These are phyloP conservation scores for Gloeopeniophorella convolvens DNA, from an alignment of 768 basidiomycete species.

Conservation along the genomic window DNA sequence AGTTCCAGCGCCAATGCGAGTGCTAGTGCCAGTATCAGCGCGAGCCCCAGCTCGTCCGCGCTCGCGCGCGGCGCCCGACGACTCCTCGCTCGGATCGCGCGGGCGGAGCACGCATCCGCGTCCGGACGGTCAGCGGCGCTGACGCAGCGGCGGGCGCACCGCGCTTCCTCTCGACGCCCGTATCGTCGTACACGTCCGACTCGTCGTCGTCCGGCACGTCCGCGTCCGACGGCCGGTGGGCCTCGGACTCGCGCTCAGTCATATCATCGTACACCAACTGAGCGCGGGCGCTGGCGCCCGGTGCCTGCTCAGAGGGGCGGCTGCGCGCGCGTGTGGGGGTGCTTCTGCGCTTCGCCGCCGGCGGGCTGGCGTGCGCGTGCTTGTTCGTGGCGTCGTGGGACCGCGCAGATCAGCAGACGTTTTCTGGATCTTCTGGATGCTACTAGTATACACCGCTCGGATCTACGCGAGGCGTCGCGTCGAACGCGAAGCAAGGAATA, in stretches of 20 bases:
- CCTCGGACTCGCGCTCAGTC: no score
- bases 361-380: conserved; percentile 5
- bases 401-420: conserved; percentile 8
- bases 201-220: conserved; percentile 7
- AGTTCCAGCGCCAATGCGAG: no score
- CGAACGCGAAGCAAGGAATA: background rate
- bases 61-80: no score
- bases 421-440: no score
- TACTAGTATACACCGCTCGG: conserved; percentile 9
- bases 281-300: background rate
- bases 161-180: conserved; percentile 2
- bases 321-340: background rate
- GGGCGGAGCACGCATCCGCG: no score
- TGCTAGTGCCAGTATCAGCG: no score
- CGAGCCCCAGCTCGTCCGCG: no score
- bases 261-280: no score
- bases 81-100: no score
- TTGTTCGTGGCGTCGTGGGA: background rate
- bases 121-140: no score
- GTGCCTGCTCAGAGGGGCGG: background rate
- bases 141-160: no score
- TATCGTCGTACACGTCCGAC: conserved; percentile 6
- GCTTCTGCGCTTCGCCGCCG: conserved; percentile 7
- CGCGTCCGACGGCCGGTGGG: background rate
- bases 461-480: no score